Percentiles rank a stretch among this genome's conserved stretches.
Conservation (phyloP, 495 filamentous ascomycete species). For the Xylaria scruposa region DNA sequence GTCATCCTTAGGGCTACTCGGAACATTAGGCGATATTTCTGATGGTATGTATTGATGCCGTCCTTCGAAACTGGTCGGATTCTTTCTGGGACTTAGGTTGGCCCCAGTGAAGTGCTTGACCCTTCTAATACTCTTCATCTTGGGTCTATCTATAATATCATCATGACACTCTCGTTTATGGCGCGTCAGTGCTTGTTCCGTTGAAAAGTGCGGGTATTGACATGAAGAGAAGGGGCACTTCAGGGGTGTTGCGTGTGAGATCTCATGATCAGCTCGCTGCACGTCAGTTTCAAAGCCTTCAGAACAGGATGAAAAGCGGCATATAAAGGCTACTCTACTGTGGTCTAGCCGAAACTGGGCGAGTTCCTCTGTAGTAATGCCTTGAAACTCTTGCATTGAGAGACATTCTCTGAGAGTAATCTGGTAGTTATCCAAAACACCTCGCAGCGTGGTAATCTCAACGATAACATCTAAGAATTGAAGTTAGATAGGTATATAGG, state of each 20-base stretch:
- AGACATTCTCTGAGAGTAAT: conserved; percentile 29
- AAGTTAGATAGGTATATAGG: neutral
- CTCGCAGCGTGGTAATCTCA: neutral
- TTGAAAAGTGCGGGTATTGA: neutral
- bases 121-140: conserved; percentile 7
- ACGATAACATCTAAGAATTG: neutral
- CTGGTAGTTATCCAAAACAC: conserved; percentile 30
- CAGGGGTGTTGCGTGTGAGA: conserved; percentile 3
- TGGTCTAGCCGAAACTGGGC: conserved; percentile 37
- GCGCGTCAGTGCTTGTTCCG: conserved; percentile 1
- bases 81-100: too few relatives aligned
- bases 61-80: too few relatives aligned
- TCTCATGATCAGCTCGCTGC: conserved; percentile 6
- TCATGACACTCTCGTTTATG: conserved; percentile 3
- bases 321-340: conserved; percentile 33
- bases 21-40: too few relatives aligned
- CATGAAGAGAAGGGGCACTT: conserved; percentile 7
- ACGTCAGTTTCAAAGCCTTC: neutral
- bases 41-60: too few relatives aligned
- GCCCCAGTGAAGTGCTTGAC: neutral
- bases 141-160: neutral
- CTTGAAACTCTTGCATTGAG: conserved; percentile 14
- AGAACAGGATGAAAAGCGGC: conserved; percentile 27
- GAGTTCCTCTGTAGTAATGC: conserved; percentile 31
- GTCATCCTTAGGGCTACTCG: too few relatives aligned